phyloP scores from a whole-genome alignment of 176 grass and related monocot species.

The Triticum aestivum region DNA sequence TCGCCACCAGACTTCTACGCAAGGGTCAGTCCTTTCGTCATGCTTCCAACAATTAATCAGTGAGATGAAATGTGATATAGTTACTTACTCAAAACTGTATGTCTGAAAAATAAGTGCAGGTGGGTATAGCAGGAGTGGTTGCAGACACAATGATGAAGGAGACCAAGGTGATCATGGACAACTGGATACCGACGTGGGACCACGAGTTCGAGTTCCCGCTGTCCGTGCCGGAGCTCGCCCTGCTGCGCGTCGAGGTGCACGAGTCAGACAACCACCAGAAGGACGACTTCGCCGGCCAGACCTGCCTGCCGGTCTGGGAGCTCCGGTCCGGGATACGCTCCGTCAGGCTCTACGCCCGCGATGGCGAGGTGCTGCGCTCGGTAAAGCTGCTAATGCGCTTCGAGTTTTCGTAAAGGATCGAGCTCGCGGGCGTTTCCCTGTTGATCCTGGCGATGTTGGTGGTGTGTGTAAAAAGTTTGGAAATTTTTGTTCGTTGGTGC shows the following conservation, averaged over 20 bases:
- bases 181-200: slow-evolving; percentile 83
- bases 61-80: not conserved
- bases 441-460: not conserved
- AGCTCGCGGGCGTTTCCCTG: slow-evolving; percentile 11
- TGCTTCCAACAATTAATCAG: too few species aligned
- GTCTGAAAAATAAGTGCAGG: slow-evolving; percentile 29
- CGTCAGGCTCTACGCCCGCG: slow-evolving; percentile 41
- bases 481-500: not conserved
- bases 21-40: slow-evolving; percentile 26
- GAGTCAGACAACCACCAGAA: slow-evolving; percentile 66
- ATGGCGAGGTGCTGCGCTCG: slow-evolving; percentile 42
- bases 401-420: slow-evolving; percentile 33
- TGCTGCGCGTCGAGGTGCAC: slow-evolving; percentile 81
- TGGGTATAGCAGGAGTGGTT: slow-evolving; percentile 63
- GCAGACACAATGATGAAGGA: slow-evolving; percentile 61
- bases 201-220: slow-evolving; percentile 57
- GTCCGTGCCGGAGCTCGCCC: slow-evolving; percentile 63
- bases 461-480: not conserved
- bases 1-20: slow-evolving; percentile 90
- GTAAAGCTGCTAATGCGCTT: slow-evolving; percentile 87
- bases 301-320: slow-evolving; percentile 80
- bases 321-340: slow-evolving; percentile 55
- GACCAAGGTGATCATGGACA: slow-evolving; percentile 51
- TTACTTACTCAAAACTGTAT: not conserved
- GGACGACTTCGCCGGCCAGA: slow-evolving; percentile 79